These are phyloP conservation scores for Dendrobium officinale DNA, from an alignment of 106 monocot genomes.

Conservation along the genomic window DNA sequence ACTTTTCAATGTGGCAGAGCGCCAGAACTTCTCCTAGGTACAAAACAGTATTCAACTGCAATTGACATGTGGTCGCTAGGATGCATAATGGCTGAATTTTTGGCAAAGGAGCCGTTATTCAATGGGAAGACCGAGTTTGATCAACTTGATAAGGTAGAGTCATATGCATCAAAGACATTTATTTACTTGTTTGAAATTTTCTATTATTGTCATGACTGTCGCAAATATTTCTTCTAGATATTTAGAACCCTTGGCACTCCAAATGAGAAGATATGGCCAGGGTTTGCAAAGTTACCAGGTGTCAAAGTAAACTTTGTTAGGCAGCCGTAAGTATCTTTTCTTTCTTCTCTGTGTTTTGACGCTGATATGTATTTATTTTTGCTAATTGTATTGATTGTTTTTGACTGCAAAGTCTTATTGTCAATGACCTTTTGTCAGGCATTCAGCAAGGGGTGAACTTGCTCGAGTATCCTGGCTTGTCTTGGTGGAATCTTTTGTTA, in stretches of 20 bases:
- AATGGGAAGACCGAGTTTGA: constrained; percentile 76
- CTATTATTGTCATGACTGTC: neutral
- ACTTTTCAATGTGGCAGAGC: constrained; percentile 34
- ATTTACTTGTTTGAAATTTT: neutral
- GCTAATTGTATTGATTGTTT: neutral
- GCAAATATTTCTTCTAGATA: constrained; percentile 36
- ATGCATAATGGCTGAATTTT: constrained; percentile 90
- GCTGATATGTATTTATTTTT: neutral
- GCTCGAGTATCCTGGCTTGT: constrained; percentile 24
- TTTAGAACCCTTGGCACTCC: constrained; percentile 82
- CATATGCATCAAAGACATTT: neutral
- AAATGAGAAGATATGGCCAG: constrained; percentile 84
- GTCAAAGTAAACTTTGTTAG: constrained; percentile 55
- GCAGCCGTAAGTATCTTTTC: constrained; percentile 61
- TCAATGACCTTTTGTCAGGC: constrained; percentile 25
- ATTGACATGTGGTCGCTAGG: constrained; percentile 94
- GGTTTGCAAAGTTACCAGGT: constrained; percentile 57
- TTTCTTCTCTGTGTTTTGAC: neutral
- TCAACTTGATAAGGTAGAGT: constrained; percentile 77
- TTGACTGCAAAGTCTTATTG: constrained; percentile 12
- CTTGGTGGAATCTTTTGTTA: constrained; percentile 19
- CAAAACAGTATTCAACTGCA: constrained; percentile 85
- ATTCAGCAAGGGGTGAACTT: constrained; percentile 28
- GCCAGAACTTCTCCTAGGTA: constrained; percentile 79
- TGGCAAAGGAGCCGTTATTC: constrained; percentile 80